Conservation (phyloP, 495 filamentous ascomycete species). For the Aspergillus diversus region DNA sequence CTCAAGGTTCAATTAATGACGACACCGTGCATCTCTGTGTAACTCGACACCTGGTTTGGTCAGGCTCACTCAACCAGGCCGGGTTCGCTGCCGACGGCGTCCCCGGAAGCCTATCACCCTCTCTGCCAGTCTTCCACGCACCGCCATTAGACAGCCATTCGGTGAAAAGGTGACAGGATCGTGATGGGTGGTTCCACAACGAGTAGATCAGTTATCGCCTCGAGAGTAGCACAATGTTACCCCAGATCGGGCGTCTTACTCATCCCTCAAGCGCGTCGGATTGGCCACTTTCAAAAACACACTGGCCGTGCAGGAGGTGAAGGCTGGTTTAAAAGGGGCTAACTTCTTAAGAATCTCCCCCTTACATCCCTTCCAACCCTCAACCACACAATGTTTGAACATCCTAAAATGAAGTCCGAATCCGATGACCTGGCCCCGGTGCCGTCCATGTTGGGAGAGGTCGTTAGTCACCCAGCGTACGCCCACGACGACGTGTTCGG, state of each 20-base stretch:
- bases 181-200: neutral
- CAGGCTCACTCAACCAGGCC: neutral
- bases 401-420: constrained; percentile 9
- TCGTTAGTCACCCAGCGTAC: neutral
- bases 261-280: neutral
- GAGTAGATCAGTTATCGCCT: neutral
- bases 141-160: neutral
- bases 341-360: constrained; percentile 1
- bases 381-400: constrained; percentile 1
- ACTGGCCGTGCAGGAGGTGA: neutral
- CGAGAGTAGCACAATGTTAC: neutral
- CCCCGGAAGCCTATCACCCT: neutral
- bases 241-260: neutral
- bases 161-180: neutral
- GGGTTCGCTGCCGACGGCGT: neutral
- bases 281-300: neutral
- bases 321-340: constrained; percentile 1
- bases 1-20: neutral
- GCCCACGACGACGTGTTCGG: constrained; percentile 24
- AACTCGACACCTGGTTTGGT: neutral
- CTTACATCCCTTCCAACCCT: neutral
- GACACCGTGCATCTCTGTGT: neutral
- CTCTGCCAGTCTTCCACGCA: too few relatives aligned
- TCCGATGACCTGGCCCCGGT: constrained; percentile 5
- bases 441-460: constrained; percentile 1